These are phyloP conservation scores for Globisporangium acanthophoron DNA, from an alignment of 352 stramenopile species.

Conservation along the genomic window DNA sequence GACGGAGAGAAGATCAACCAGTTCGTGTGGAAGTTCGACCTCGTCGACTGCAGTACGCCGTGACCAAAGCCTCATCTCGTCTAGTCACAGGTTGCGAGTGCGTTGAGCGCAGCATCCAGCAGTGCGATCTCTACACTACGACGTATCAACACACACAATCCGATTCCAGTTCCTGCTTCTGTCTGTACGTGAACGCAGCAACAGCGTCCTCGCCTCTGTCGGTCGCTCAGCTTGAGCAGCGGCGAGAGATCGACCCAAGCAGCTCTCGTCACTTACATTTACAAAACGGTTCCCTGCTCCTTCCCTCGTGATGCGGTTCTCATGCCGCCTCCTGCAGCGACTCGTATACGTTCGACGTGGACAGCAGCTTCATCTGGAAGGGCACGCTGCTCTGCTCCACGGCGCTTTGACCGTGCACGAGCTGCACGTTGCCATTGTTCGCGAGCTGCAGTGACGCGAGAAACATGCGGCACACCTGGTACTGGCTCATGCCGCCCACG, in stretches of 20 bases:
- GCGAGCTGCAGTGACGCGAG: constrained; percentile 89
- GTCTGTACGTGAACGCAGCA: too few relatives aligned
- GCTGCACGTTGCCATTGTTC: constrained; percentile 85
- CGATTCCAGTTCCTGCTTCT: too few relatives aligned
- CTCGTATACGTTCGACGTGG: constrained; percentile 55
- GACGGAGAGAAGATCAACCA: background rate
- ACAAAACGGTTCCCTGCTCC: background rate
- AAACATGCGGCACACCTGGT: constrained; percentile 88
- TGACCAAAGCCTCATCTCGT: background rate
- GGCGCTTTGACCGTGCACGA: constrained; percentile 66
- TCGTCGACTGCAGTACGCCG: background rate
- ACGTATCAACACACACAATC: too few relatives aligned
- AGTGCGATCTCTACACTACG: too few relatives aligned
- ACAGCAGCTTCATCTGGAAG: constrained; percentile 68
- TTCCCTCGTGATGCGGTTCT: background rate
- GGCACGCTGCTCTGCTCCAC: constrained; percentile 49
- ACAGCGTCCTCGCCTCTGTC: too few relatives aligned
- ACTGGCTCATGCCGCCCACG: constrained; percentile 47
- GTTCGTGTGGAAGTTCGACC: background rate
- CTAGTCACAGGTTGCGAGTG: too few relatives aligned
- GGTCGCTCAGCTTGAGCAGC: too few relatives aligned
- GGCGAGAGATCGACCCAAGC: background rate
- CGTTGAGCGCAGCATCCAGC: too few relatives aligned
- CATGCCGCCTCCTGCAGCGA: constrained; percentile 25
- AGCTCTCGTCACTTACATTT: background rate